Conservation (phyloP, 768 basidiomycete genomes). For the Mycena sanguinolenta region DNA sequence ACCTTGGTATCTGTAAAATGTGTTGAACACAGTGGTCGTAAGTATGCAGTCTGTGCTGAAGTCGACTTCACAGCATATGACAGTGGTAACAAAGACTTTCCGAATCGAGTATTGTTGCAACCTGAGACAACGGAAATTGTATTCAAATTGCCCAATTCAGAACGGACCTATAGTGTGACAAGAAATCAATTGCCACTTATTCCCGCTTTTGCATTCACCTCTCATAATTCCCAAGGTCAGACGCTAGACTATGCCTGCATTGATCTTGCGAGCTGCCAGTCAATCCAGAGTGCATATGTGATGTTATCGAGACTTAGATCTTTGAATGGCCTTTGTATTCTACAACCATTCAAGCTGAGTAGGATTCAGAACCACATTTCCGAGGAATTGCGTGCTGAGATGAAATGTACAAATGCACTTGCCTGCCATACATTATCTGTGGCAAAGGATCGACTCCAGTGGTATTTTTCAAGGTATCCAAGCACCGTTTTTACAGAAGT, state of each 20-base stretch:
- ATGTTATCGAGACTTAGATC: not conserved
- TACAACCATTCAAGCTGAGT: not conserved
- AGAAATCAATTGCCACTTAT: not conserved
- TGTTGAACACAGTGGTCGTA: not conserved
- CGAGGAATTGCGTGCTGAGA: no score
- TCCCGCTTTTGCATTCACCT: not conserved
- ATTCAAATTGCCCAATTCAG: not conserved
- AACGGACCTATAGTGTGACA: not conserved
- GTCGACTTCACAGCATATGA: not conserved
- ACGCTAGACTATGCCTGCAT: not conserved
- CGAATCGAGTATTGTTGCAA: no score
- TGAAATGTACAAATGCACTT: no score
- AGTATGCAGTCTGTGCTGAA: not conserved
- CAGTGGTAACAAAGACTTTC: no score
- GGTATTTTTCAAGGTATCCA: no score
- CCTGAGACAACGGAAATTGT: not conserved
- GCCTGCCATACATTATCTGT: no score
- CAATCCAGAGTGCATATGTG: not conserved
- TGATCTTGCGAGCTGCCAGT: not conserved
- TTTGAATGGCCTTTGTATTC: not conserved
- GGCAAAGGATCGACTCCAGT: no score
- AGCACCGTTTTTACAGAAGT: no score
- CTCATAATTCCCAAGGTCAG: not conserved
- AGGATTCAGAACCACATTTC: not conserved
- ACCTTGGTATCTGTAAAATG: not conserved